phyloP scores from a whole-genome alignment of 2,329 filamentous ascomycete genomes.

The Diaporthe citrichinensis region DNA sequence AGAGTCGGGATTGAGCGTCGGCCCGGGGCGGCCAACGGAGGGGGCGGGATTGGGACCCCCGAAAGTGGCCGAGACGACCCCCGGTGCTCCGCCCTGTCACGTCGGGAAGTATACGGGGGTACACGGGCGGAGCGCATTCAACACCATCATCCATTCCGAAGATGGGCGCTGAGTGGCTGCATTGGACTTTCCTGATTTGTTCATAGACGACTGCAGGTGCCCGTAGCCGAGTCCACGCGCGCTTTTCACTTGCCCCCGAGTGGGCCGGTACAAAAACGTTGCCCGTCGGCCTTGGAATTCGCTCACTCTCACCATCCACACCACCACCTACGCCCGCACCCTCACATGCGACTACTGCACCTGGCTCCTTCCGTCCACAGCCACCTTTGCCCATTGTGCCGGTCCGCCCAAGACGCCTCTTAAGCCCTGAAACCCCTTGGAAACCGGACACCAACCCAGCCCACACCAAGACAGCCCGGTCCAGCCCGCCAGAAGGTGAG shows the following conservation, averaged over 20 bases:
- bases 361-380: constrained; percentile 3
- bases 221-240: neutral
- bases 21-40: neutral
- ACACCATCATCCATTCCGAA: neutral
- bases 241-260: neutral
- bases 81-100: neutral
- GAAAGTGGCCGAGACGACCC: neutral
- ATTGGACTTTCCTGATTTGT: neutral
- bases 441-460: neutral
- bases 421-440: neutral
- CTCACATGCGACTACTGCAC: constrained; percentile 1
- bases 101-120: no score
- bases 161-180: no score
- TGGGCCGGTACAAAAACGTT: neutral
- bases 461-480: neutral
- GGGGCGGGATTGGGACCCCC: neutral
- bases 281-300: neutral
- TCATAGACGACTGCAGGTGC: neutral
- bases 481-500: neutral
- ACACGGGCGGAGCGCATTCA: neutral
- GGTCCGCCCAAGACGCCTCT: neutral
- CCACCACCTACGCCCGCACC: neutral
- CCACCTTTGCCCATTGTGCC: constrained; percentile 16
- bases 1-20: neutral
- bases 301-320: neutral